These are phyloP conservation scores for Thermothielavioides terrestris DNA, from an alignment of 495 filamentous ascomycete species.

Conservation along the genomic window DNA sequence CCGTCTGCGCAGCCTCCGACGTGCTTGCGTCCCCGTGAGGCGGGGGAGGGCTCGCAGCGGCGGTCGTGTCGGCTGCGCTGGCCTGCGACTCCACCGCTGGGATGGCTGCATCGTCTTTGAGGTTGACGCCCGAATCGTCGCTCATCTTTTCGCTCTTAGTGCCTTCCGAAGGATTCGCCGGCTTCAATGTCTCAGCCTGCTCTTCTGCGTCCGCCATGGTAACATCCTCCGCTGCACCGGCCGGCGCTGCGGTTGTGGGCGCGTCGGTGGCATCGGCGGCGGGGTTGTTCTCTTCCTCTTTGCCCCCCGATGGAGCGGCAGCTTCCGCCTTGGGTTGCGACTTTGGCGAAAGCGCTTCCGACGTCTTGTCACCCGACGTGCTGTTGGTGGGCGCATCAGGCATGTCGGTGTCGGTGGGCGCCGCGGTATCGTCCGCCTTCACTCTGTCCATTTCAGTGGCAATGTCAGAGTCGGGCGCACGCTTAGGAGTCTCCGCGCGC, in stretches of 20 bases:
- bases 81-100: conserved; percentile 8
- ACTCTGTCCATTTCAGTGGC: conserved; percentile 12
- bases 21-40: conserved; percentile 29
- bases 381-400: conserved; percentile 21
- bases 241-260: background rate
- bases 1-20: conserved; percentile 24
- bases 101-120: conserved; percentile 15
- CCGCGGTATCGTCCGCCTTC: conserved; percentile 2
- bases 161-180: conserved; percentile 12
- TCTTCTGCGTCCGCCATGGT: conserved; percentile 23
- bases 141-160: conserved; percentile 23
- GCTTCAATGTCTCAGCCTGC: background rate
- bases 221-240: conserved; percentile 16
- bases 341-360: background rate
- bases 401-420: conserved; percentile 25
- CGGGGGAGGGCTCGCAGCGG: conserved; percentile 13
- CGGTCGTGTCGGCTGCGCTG: conserved; percentile 1
- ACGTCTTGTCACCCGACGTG: background rate
- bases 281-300: background rate
- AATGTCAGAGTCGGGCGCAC: conserved; percentile 10
- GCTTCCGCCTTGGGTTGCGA: background rate
- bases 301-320: background rate
- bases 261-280: background rate
- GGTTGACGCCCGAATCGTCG: conserved; percentile 17
- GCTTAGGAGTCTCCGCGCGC: conserved; percentile 1